A percentile compares a stretch with the other conserved stretches of the same genome.
These are phyloP conservation scores for Rhododendron molle DNA, from an alignment of 148 eudicot species.

Conservation along the genomic window DNA sequence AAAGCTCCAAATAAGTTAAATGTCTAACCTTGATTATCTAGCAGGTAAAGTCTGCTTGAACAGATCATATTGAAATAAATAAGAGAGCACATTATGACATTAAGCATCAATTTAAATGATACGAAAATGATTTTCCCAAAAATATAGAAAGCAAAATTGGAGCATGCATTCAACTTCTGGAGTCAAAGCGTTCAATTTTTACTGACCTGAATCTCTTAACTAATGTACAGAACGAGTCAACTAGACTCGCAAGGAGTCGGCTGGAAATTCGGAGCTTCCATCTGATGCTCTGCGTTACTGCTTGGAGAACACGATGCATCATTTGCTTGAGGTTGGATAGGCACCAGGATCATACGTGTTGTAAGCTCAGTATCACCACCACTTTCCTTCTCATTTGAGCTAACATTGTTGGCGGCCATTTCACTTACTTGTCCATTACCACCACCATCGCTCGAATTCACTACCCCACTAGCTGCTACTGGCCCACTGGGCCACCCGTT, in stretches of 20 bases:
- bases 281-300: not conserved
- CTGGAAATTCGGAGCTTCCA: not conserved
- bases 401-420: not conserved
- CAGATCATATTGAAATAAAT: not conserved
- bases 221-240: not conserved
- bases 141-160: not conserved
- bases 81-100: not conserved
- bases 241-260: not conserved
- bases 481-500: not conserved
- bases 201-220: not conserved
- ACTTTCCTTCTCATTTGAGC: not conserved
- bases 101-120: not conserved
- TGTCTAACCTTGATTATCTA: not conserved
- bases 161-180: not conserved
- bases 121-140: not conserved
- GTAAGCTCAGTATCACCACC: not conserved
- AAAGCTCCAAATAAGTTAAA: not conserved
- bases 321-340: not conserved
- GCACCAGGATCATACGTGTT: not conserved
- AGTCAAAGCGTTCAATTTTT: not conserved
- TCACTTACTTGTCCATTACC: not conserved
- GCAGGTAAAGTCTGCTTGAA: not conserved
- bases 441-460: not conserved
- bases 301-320: not conserved
- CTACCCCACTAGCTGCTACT: not conserved